A percentile compares a stretch with the other conserved stretches of the same genome.
Conservation (phyloP, 768 basidiomycete species). For the Austroboletus festivus region DNA sequence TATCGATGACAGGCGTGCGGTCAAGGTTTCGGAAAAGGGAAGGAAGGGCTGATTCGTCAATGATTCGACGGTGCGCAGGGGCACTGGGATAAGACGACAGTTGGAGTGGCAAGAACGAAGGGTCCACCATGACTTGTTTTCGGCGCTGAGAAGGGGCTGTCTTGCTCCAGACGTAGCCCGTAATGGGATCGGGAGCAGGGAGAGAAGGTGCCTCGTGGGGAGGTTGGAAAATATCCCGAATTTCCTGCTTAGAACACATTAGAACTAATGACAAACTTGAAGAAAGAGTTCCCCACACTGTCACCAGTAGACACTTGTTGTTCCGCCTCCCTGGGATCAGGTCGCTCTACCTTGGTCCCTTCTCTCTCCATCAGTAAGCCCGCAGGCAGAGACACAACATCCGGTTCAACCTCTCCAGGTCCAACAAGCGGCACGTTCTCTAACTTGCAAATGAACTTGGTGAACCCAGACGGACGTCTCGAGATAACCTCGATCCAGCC, state of each 20-base stretch:
- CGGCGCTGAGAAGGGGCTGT: slow-evolving; percentile 85
- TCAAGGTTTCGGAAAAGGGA: slow-evolving; percentile 70
- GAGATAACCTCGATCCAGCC: slow-evolving; percentile 91
- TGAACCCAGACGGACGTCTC: slow-evolving; percentile 85
- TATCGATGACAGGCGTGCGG: slow-evolving; percentile 90
- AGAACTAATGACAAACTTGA: slow-evolving; percentile 1
- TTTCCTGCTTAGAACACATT: slow-evolving; percentile 18
- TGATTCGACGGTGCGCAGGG: slow-evolving; percentile 40
- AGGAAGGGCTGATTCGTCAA: slow-evolving; percentile 54
- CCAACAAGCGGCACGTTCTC: slow-evolving; percentile 89
- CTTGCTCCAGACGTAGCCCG: slow-evolving; percentile 86
- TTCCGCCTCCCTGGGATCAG: slow-evolving; percentile 23
- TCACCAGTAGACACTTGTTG: not conserved
- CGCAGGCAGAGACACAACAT: slow-evolving; percentile 67
- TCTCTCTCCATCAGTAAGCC: slow-evolving; percentile 70
- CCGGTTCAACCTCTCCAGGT: slow-evolving; percentile 81
- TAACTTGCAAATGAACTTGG: slow-evolving; percentile 76
- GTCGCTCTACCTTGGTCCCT: slow-evolving; percentile 32
- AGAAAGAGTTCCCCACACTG: slow-evolving; percentile 10
- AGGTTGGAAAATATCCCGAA: slow-evolving; percentile 10
- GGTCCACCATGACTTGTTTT: slow-evolving; percentile 82
- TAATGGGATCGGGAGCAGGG: slow-evolving; percentile 64
- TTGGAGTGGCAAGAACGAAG: slow-evolving; percentile 82
- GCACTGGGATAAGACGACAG: slow-evolving; percentile 68
- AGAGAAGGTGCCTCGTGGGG: slow-evolving; percentile 14